Evolutionary conservation across 495 filamentous ascomycete species (phyloP), one percentile per base, ranked within the genome.

Genomic region (Podospora bellae-mahoneyi): DNA sequence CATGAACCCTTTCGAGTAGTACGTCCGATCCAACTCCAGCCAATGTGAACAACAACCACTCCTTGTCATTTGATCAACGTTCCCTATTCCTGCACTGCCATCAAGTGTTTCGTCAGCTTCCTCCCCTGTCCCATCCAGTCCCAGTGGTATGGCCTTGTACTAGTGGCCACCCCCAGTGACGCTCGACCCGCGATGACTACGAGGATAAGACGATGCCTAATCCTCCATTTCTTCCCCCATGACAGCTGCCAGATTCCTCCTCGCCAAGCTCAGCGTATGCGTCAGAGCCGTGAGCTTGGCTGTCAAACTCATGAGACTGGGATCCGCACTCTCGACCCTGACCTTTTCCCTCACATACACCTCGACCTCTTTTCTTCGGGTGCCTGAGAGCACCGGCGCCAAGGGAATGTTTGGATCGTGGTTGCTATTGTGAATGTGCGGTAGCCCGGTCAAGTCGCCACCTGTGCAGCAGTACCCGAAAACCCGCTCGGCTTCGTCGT

Each of bases 271-370:
- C 10, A 97, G 82, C 64, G 86, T 86, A 73, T 94, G 88, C 63
- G 92, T 90, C 66, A 98, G 76, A 23, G 92, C 92, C 30, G 84
- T 89, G 78, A 99, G 77, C 79, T 99, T 99, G 4, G 92, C 90
- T 81, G 91, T 89, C 18, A 94, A 83, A n/a, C 90, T 87, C 80
- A 99, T 86, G 69, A 99, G 71, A 74, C 88, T 92, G 34, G 95
- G 96, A 75, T 99, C 95, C 65, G 93, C 91, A 66, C 88, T 94
- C 80, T 97, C 95, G 5, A 98, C 92, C 32, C 88, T 85, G 10
- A 99, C 86, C 77, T 97, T 97, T 73, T 98, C 95, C 69, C 85
- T 88, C 20, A 99, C 96, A 57, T 84, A 87, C 0, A 97, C 94
- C 59, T 94, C 90, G 19, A 79, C 77, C 54, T 72, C 58, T 15